Conservation (phyloP, 257 asterid genomes). For the Nyctanthes arbortristis region DNA sequence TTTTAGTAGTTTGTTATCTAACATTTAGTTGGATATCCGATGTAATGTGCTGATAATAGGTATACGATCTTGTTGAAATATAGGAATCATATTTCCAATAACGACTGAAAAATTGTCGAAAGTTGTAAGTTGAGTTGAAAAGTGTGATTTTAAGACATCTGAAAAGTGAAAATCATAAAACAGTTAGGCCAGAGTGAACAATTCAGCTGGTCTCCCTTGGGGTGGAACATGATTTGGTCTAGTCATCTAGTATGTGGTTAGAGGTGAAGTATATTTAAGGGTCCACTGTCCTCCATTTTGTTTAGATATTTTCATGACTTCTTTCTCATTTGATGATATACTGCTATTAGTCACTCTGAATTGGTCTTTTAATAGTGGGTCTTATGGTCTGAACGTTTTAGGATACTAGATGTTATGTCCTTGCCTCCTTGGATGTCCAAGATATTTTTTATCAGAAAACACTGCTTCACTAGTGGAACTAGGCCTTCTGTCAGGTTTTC, state of each 20-base stretch:
- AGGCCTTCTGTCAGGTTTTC: background rate
- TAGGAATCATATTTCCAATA: background rate
- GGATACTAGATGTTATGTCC: background rate
- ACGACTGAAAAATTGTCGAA: too few species aligned
- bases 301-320: background rate
- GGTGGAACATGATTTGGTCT: background rate
- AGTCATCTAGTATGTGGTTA: background rate
- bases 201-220: background rate
- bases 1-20: background rate
- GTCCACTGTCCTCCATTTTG: background rate
- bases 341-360: background rate
- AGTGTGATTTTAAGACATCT: background rate
- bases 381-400: background rate
- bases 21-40: background rate
- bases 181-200: too few species aligned
- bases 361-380: background rate
- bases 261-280: background rate
- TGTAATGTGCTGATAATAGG: background rate
- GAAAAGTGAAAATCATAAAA: background rate
- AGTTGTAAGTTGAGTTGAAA: background rate
- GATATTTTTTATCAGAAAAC: background rate
- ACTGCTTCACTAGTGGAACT: background rate
- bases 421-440: background rate
- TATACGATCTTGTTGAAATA: background rate
- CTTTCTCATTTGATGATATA: background rate